These are phyloP conservation scores for Aspergillus asperescens DNA, from an alignment of 495 filamentous ascomycete species.

Conservation along the genomic window DNA sequence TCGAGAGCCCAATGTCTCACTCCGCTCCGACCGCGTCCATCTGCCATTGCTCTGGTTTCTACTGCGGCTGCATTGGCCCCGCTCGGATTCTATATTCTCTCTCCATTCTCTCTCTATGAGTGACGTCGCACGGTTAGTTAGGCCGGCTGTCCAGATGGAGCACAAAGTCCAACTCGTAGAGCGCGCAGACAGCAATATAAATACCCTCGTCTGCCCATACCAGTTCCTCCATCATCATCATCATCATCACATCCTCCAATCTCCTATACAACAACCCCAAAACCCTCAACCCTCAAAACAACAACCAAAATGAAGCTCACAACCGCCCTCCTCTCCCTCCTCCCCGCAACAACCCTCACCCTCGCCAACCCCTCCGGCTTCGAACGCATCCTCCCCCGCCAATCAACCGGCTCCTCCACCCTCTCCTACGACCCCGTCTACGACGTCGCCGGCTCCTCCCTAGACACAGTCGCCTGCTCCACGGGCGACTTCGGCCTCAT, in stretches of 20 bases:
- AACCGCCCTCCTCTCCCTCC: conserved; percentile 4
- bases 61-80: not conserved
- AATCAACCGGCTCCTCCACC: conserved; percentile 17
- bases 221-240: not conserved
- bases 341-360: conserved; percentile 9
- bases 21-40: not conserved
- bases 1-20: not conserved
- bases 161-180: not conserved
- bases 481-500: conserved; percentile 56
- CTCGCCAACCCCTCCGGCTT: conserved; percentile 8
- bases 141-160: not conserved
- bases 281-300: not conserved
- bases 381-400: not conserved
- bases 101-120: not conserved
- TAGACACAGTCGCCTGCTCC: conserved; percentile 57
- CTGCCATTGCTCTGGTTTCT: not conserved
- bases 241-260: not conserved
- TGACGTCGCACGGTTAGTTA: not conserved
- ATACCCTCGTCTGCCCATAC: not conserved
- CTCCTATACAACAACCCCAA: not conserved
- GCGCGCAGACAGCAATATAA: conserved; percentile 1
- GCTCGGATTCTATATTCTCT: not conserved
- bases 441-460: conserved; percentile 37
- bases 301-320: conserved; percentile 9
- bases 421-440: conserved; percentile 38